Conservation (phyloP, 2,329 filamentous ascomycete species). For the Alternaria brassicicola region DNA sequence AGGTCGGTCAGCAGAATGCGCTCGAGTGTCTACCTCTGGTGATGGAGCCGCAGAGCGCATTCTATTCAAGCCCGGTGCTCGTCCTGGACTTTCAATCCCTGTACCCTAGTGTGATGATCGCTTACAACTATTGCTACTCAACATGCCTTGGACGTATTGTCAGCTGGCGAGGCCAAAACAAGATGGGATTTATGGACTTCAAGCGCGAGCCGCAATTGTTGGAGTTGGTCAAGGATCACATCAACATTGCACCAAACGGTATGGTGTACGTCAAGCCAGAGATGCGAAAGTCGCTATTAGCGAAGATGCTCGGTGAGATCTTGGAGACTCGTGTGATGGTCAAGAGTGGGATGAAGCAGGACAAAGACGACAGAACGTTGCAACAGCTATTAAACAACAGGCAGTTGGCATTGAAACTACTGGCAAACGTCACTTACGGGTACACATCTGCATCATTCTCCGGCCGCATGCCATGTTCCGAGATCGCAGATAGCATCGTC, state of each 20-base stretch:
- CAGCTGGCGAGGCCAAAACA: constrained; percentile 87
- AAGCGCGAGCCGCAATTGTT: constrained; percentile 76
- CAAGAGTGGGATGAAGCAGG: constrained; percentile 93
- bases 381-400: constrained; percentile 91
- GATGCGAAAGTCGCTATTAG: constrained; percentile 86
- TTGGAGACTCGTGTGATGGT: constrained; percentile 97
- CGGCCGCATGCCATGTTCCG: constrained; percentile 94
- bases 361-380: constrained; percentile 84
- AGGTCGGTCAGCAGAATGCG: constrained; percentile 92
- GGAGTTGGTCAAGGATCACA: constrained; percentile 77
- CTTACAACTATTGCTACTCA: constrained; percentile 98
- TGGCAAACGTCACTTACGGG: constrained; percentile 98
- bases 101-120: constrained; percentile 98
- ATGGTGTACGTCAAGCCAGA: constrained; percentile 91
- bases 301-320: constrained; percentile 96
- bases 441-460: constrained; percentile 98
- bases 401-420: constrained; percentile 90
- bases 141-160: constrained; percentile 88
- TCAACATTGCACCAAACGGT: constrained; percentile 93
- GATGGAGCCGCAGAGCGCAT: constrained; percentile 95
- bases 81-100: constrained; percentile 96
- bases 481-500: constrained; percentile 97
- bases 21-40: constrained; percentile 92
- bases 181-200: constrained; percentile 94
- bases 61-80: constrained; percentile 87